phyloP scores from a whole-genome alignment of 257 asterid genomes.

The Solanum rostratum region DNA sequence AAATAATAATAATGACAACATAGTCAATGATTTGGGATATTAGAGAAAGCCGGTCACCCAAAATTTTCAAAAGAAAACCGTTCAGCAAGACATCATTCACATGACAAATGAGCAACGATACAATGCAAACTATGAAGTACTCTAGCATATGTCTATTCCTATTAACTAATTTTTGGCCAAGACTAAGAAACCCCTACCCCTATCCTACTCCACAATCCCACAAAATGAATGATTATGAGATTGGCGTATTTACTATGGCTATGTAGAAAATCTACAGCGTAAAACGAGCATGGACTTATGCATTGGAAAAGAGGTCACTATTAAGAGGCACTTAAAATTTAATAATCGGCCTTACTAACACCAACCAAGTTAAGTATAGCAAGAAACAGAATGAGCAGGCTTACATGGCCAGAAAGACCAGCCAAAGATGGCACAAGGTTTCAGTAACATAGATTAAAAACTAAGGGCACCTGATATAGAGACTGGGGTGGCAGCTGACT shows the following conservation, averaged over 20 bases:
- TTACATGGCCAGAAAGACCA: neutral
- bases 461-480: slow-evolving; percentile 50
- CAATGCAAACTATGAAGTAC: neutral
- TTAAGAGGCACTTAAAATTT: neutral
- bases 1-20: neutral
- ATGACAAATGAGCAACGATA: neutral
- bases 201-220: neutral
- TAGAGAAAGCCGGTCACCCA: neutral
- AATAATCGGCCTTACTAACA: neutral
- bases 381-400: neutral
- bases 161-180: neutral
- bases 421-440: neutral
- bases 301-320: neutral
- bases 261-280: neutral
- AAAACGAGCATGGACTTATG: neutral
- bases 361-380: neutral
- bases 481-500: slow-evolving; percentile 54
- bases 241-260: neutral
- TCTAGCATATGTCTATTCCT: neutral
- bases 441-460: slow-evolving; percentile 4
- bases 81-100: neutral
- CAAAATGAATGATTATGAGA: neutral
- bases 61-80: neutral
- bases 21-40: neutral
- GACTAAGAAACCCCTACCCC: neutral